Evolutionary conservation across 2,329 filamentous ascomycete genomes (phyloP).

Genomic region (Nemania serpens): DNA sequence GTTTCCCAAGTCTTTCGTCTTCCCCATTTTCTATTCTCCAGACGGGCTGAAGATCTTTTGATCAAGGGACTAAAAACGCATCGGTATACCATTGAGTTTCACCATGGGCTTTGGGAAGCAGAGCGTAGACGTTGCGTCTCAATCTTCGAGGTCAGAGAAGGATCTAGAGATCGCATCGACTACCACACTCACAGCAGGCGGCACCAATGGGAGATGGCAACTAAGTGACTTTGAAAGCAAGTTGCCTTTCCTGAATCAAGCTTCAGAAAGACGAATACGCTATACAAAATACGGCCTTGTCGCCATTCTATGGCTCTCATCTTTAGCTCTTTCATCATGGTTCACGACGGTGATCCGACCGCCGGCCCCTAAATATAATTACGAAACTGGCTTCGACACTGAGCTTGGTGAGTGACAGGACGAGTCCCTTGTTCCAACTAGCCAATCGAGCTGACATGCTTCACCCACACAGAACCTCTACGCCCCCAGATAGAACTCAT

Average conservation of each 20-base stretch:
- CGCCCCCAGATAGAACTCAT: background rate
- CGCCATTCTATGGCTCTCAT: background rate
- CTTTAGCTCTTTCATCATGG: background rate
- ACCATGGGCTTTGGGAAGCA: background rate
- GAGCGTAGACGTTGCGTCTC: background rate
- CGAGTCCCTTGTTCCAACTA: background rate
- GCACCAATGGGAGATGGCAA: background rate
- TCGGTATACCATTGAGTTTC: background rate
- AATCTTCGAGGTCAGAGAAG: background rate
- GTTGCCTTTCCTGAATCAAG: background rate
- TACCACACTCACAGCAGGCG: background rate
- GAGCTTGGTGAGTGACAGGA: conserved; percentile 2
- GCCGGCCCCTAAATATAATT: background rate
- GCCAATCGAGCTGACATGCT: background rate
- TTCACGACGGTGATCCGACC: background rate
- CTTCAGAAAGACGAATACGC: background rate
- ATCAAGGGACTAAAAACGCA: background rate
- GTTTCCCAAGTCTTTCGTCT: background rate
- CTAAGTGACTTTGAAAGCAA: background rate
- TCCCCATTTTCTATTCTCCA: background rate
- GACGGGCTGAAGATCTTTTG: background rate
- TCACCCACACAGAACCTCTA: background rate
- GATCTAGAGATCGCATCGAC: background rate
- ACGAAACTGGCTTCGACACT: conserved; percentile 8
- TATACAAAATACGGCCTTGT: background rate